Base-by-base conservation (phyloP, 2,329 filamentous ascomycete species). In the Sporothrix dimorphospora region DNA sequence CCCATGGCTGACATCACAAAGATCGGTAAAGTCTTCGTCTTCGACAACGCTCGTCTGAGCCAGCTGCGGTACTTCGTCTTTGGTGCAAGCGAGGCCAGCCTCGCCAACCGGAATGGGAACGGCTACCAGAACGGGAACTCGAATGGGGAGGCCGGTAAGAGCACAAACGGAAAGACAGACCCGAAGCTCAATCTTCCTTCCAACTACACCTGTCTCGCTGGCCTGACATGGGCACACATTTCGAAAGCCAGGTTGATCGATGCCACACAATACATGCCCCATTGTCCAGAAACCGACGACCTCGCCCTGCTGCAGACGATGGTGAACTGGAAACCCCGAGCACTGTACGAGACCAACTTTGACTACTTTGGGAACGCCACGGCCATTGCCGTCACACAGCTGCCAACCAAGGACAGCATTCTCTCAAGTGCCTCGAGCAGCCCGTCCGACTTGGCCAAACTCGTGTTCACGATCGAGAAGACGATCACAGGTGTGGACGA, bases 311-410 rank as follows among this genome's bases (percentile, higher is more conserved):
- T 84, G 57, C 80, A 82, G 75, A 82, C 82, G 53, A 82, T 82
- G 69, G 82, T 82, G 5, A 83, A 83, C 74, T 84, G 82, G 82
- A 78, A 79, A 55, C 75, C 76, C 59, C 79, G 82, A 4, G 81
- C 81, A 0, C 82, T 82, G 70, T 70, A 8, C 16, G 72, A 77
- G 11, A 73, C 73, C 11, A 76, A 78, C 19, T 76, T 78, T 8
- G 77, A 79, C 57, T 83, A 84, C 75, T 82, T 81, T 72, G 82
- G 83, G 67, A 84, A 84, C 70, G 81, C 82, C 0, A 82, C 82
- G 0, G 77, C 81, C n/a, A 81, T 83, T 6, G 80, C 80, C 0
- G 78, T 80, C 16, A 82, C 80, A 5, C 78, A 72, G 8, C 73
- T 79, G 5, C 49, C 51, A 30, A 69, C 53, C 42, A 19, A 51